Percentiles rank a stretch among this genome's conserved stretches.
phyloP scores from a whole-genome alignment of 2,329 filamentous ascomycete genomes.

The Trichoderma asperellum region DNA sequence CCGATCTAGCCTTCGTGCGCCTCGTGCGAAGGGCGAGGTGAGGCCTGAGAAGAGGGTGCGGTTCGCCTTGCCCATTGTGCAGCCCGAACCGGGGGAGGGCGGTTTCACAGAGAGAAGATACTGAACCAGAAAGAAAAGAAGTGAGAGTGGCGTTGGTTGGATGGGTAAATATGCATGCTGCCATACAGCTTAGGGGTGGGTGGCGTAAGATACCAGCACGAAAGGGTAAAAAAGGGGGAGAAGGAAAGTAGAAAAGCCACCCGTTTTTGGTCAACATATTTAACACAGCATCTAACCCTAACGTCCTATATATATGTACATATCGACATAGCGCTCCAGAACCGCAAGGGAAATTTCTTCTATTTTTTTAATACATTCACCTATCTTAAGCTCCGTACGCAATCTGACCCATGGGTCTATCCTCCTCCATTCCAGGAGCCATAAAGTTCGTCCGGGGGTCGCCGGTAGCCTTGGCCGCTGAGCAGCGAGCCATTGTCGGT shows the following conservation, averaged over 20 bases:
- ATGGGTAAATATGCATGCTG: not conserved
- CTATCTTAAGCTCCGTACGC: slow-evolving; percentile 56
- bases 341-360: slow-evolving; percentile 41
- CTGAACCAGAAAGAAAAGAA: not conserved
- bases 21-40: not conserved
- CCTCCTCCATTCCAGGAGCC: slow-evolving; percentile 70
- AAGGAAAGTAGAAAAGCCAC: not conserved
- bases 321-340: slow-evolving; percentile 38
- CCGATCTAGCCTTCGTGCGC: slow-evolving; percentile 15
- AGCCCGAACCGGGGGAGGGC: not conserved
- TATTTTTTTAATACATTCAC: slow-evolving; percentile 43
- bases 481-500: slow-evolving; percentile 97
- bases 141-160: not conserved
- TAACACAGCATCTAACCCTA: slow-evolving; percentile 29
- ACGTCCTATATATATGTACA: slow-evolving; percentile 49
- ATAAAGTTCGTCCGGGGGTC: slow-evolving; percentile 80
- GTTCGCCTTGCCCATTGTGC: slow-evolving; percentile 4
- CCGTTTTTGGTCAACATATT: slow-evolving; percentile 35
- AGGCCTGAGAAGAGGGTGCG: slow-evolving; percentile 8
- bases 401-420: slow-evolving; percentile 64
- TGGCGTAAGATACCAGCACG: not conserved
- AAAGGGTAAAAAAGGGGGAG: not conserved
- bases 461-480: slow-evolving; percentile 82
- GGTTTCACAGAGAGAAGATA: not conserved
- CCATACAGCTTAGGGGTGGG: not conserved